A percentile compares a stretch with the other conserved stretches of the same genome.
Evolutionary conservation across 2,329 filamentous ascomycete species (phyloP).

Genomic region (Aspergillus clavatus): DNA sequence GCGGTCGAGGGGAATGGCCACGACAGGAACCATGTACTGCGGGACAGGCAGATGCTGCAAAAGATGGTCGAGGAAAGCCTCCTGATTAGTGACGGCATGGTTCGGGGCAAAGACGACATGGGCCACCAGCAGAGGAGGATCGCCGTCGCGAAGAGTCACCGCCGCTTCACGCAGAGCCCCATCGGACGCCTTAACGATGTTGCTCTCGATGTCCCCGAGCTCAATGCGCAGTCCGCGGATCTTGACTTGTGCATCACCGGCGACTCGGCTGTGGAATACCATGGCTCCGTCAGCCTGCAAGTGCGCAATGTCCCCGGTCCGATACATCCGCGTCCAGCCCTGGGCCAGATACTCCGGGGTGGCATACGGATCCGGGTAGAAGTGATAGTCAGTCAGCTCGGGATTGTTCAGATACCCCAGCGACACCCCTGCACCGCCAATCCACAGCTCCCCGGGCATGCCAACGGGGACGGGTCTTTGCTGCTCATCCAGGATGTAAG

Average conservation of each 20-base stretch:
- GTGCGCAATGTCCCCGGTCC: conserved; percentile 16
- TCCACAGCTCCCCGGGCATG: conserved; percentile 38
- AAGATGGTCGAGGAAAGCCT: too few relatives aligned
- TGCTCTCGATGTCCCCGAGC: conserved; percentile 39
- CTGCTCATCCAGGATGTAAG: conserved; percentile 35
- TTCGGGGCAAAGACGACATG: conserved; percentile 28
- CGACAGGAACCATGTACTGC: too few relatives aligned
- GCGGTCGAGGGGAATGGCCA: too few relatives aligned
- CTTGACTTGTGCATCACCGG: conserved; percentile 17
- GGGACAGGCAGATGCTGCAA: too few relatives aligned
- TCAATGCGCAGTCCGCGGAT: conserved; percentile 35
- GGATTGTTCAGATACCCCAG: conserved; percentile 16
- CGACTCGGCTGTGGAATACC: conserved; percentile 17
- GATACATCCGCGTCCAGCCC: conserved; percentile 16
- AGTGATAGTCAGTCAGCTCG: conserved; percentile 8
- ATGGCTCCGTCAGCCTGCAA: conserved; percentile 19
- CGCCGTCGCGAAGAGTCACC: conserved; percentile 20
- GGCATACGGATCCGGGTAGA: conserved; percentile 8
- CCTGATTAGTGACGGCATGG: not conserved
- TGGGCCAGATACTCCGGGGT: not conserved
- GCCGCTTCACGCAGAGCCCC: conserved; percentile 25
- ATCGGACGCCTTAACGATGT: conserved; percentile 21
- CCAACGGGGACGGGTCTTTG: conserved; percentile 37
- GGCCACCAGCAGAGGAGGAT: conserved; percentile 28
- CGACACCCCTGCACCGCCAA: conserved; percentile 2